Evolutionary conservation across 73 alveolate genomes (phyloP).

Genomic region (Paramecium sexaurelia): DNA sequence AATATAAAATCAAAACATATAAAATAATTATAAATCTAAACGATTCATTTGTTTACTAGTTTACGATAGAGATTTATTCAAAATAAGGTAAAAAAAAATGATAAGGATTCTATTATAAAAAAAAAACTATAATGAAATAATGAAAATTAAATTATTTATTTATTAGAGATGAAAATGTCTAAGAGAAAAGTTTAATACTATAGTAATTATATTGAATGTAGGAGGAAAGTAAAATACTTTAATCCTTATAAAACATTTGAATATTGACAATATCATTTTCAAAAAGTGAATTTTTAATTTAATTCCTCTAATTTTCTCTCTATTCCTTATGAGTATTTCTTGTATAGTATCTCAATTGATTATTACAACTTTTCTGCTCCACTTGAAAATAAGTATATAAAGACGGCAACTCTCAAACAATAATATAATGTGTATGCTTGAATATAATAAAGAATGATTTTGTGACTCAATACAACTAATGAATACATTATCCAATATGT

Average conservation of each 20-base stretch:
- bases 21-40: too few relatives aligned
- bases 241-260: conserved; percentile 5
- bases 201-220: background rate
- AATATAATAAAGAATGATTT: background rate
- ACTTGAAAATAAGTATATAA: background rate
- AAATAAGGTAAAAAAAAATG: too few relatives aligned
- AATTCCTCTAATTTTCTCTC: background rate
- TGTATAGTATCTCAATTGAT: background rate
- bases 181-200: background rate
- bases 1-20: too few relatives aligned
- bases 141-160: too few relatives aligned
- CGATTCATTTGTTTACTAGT: too few relatives aligned
- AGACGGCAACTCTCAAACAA: background rate
- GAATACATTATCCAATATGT: background rate
- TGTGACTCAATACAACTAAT: background rate
- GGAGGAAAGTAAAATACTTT: conserved; percentile 39
- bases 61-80: too few relatives aligned
- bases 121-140: background rate
- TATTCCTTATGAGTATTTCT: background rate
- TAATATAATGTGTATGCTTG: background rate
- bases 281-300: conserved; percentile 9
- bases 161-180: too few relatives aligned
- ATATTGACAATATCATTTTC: background rate
- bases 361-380: background rate
- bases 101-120: too few relatives aligned